A percentile compares a stretch with the other conserved stretches of the same genome.
Evolutionary conservation across 2,329 filamentous ascomycete genomes (phyloP).

Genomic region (Ophiostoma montium): DNA sequence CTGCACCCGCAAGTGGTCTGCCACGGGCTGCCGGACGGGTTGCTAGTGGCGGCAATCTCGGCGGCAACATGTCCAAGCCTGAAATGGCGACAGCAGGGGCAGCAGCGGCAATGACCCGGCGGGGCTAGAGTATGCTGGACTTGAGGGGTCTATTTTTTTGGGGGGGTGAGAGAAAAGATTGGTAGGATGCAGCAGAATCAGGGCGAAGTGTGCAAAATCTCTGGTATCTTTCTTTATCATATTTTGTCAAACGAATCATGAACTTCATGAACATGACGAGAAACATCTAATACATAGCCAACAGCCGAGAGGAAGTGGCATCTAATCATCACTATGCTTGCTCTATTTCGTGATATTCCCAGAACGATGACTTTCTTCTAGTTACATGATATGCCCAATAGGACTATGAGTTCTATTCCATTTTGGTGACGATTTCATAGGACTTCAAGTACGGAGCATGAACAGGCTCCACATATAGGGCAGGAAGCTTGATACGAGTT

Average conservation of each 20-base stretch:
- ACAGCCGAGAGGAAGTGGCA: neutral
- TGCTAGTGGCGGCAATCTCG: conserved; percentile 25
- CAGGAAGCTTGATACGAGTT: no score
- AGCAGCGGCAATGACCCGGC: conserved; percentile 43
- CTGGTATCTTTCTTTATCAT: neutral
- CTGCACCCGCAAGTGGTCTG: conserved; percentile 30
- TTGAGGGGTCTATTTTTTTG: no score
- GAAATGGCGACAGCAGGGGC: conserved; percentile 46
- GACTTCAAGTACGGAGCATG: no score
- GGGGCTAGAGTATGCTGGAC: conserved; percentile 24
- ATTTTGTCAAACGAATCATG: neutral
- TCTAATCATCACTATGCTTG: neutral
- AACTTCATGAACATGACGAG: neutral
- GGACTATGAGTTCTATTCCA: no score
- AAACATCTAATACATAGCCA: neutral
- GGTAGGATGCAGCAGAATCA: no score
- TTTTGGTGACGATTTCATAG: no score
- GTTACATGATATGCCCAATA: no score
- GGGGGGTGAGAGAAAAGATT: neutral
- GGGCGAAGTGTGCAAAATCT: neutral
- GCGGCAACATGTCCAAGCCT: conserved; percentile 27
- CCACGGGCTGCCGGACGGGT: conserved; percentile 43
- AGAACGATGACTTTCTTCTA: no score
- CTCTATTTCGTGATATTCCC: no score
- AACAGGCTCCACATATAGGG: no score